These are phyloP conservation scores for Myxozyma monticola DNA, from an alignment of 805 yeast species.

Conservation along the genomic window DNA sequence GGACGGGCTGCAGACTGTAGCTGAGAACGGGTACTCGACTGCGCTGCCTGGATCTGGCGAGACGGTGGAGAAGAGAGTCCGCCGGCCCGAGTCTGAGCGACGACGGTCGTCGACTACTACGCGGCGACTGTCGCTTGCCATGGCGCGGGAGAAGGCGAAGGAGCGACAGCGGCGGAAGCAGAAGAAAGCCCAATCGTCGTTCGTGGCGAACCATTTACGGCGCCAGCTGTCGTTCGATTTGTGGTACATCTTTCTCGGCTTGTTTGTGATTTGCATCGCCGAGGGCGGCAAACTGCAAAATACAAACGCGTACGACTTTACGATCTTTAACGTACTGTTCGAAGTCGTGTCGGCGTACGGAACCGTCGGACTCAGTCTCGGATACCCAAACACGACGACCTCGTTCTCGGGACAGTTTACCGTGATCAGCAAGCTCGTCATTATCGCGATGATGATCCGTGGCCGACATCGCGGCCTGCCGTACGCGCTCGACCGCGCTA, in stretches of 20 bases:
- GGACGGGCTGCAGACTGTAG: background rate
- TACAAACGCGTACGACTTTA: constrained; percentile 50
- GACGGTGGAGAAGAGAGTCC: background rate
- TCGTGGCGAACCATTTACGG: constrained; percentile 83
- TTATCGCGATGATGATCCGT: constrained; percentile 86
- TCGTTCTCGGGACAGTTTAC: constrained; percentile 76
- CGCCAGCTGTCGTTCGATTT: constrained; percentile 90
- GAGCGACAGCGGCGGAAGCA: constrained; percentile 28
- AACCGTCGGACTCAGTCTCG: constrained; percentile 89
- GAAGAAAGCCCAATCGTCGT: constrained; percentile 54
- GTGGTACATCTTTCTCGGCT: constrained; percentile 87
- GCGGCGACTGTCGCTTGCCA: constrained; percentile 6
- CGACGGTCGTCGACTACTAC: constrained; percentile 1
- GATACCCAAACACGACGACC: constrained; percentile 65
- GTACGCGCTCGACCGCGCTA: constrained; percentile 88
- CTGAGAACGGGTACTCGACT: background rate
- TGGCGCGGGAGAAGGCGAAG: constrained; percentile 8
- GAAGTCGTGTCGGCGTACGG: constrained; percentile 95
- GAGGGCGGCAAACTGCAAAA: constrained; percentile 65
- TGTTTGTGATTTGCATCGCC: constrained; percentile 81
- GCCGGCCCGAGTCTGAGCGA: background rate
- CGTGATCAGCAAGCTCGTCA: constrained; percentile 73
- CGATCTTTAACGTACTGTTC: constrained; percentile 72
- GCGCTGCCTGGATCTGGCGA: constrained; percentile 1
- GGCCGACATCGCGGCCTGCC: constrained; percentile 98